Evolutionary conservation across 2,329 filamentous ascomycete genomes (phyloP), one percentile per base, ranked within the genome.

Genomic region (Aspergillus transmontanensis): DNA sequence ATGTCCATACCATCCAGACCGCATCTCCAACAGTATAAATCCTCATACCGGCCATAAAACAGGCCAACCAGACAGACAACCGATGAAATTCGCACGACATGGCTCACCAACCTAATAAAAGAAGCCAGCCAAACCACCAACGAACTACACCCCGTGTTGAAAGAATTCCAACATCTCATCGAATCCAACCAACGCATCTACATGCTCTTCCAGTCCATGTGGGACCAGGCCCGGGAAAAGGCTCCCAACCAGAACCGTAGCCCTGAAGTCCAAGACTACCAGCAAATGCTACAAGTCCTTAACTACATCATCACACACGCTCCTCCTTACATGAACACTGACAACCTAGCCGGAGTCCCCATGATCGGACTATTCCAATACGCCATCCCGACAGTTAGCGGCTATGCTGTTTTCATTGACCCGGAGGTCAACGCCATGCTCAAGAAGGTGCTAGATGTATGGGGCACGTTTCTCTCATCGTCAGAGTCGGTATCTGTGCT

Each of bases 401-500:
- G 43, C 43, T 46, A 46, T 6, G 43, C 43, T 1, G n/a, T 23
- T 11, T 46, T 46, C n/a, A 23, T 46, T 3, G 43, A 46, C 2
- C 43, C 43, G 4, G 43, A 46, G 43, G 43, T 51, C 14, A 51
- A 51, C 48, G 2, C 26, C 48, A 51, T 51, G 48, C 28, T 51
- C 6, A 57, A 57, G 16, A 57, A 57, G 28, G 21, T 57, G 3
- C 55, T 57, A 6, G 36, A 57, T 21, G 28, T 7, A 19, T 57
- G 55, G 55, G 39, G 39, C 6, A 3, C 16, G 16, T 57, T 43
- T 32, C 46, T 62, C 3, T 23, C 19, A 7, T 55, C 48, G 4
- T n/a, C 60, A 6, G 60, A 45, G 14, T 62, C 48, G 7, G 48
- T 48, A 23, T 43, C 36, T 3, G 55, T 53, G 3, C 48, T 62